Base-by-base conservation (phyloP, 1,284 basidiomycete species). In the Salmacisia buchloeana region DNA sequence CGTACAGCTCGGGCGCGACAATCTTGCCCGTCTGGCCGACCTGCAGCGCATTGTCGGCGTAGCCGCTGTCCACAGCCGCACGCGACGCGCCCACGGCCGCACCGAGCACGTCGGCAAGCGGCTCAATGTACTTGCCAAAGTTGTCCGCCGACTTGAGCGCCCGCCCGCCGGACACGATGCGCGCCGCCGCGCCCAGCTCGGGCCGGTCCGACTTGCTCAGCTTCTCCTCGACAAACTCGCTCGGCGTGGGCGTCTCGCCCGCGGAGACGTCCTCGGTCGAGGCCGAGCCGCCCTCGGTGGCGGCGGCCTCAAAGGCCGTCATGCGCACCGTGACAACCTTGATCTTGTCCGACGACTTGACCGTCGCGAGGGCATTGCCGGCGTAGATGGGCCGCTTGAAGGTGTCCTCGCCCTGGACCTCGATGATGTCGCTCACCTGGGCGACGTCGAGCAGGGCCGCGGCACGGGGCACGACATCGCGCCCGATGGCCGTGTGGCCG, bases 21-120 rank as follows among this genome's bases (percentile, higher is more conserved):
- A 85, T 84, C 83, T 98, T 98, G 65, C 96, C 96, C 0, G 96
- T 99, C 84, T 99, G 96, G 38, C 96, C 96, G 33, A 99, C 96
- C 83, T 99, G 96, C 63, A 97, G 81, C 6, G 92, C 94, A 82
- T 98, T 98, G 82, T 98, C 96, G 58, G 92, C 93, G 77, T 98
- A 98, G 1, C 96, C 94, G 43, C 93, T 92, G 81, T 99, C 96
- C 38, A 99, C 96, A 13, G 96, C 96, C 9, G 96, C 96, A 69
- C 96, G 87, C 31, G 92, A 94, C 38, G 96, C 96, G 70, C 96
- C 96, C 60, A 99, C 91, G 33, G 94, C 96, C 23, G 96, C 96
- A 63, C 91, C 91, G 35, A 98, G 85, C 12, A 85, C 87, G 80
- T 98, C 96, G 1, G 96, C 93, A 10, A 98, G 85, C 0, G 96